These are phyloP conservation scores for Calonectria hongkongensis DNA, from an alignment of 2,329 filamentous ascomycete genomes.

Conservation along the genomic window DNA sequence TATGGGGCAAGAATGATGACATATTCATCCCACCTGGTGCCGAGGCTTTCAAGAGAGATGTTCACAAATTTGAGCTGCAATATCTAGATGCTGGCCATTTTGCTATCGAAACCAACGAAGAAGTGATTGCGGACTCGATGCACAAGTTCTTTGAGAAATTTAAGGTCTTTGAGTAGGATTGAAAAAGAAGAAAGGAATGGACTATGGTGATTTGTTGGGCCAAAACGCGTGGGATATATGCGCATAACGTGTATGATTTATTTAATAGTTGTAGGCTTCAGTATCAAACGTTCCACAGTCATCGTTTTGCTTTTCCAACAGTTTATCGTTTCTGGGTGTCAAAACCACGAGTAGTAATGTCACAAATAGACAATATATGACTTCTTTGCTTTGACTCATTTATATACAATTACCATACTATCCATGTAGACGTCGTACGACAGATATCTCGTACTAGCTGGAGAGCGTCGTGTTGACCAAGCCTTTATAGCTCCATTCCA, in stretches of 20 bases:
- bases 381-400: no score
- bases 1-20: slow-evolving; percentile 70
- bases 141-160: slow-evolving; percentile 22
- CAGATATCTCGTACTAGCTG: background rate
- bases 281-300: no score
- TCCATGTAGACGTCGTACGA: background rate
- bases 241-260: no score
- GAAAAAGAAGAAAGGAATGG: no score
- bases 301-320: no score
- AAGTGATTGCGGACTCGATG: background rate
- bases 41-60: slow-evolving; percentile 19
- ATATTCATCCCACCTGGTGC: slow-evolving; percentile 25
- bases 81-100: slow-evolving; percentile 25
- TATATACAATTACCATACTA: background rate
- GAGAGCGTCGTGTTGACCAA: background rate
- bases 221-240: no score
- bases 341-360: no score
- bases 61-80: slow-evolving; percentile 19
- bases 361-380: no score
- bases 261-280: no score
- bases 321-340: no score
- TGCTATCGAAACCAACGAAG: slow-evolving; percentile 28
- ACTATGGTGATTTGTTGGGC: no score
- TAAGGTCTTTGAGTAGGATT: background rate
- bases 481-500: background rate